Percentiles rank a stretch among this genome's conserved stretches.
Conservation (phyloP, 1,284 basidiomycete species). For the Trichosporon asahii region DNA sequence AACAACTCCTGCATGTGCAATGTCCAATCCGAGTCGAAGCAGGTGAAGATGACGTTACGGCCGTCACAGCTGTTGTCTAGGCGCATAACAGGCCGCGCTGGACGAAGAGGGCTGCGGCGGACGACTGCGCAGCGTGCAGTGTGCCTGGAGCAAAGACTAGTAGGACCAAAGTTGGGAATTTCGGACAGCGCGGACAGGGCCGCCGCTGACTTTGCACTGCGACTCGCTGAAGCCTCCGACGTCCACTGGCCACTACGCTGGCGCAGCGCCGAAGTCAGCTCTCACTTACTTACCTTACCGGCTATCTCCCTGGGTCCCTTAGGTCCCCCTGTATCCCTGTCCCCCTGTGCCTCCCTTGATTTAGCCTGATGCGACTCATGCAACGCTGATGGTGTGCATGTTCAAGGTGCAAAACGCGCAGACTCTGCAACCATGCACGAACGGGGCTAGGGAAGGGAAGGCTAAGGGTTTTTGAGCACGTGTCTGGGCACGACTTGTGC, state of each 20-base stretch:
- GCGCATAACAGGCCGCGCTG: no score
- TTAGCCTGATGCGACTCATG: background rate
- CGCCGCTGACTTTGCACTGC: background rate
- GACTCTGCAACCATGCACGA: no score
- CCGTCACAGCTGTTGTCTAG: no score
- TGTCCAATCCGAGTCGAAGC: background rate
- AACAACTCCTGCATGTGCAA: background rate
- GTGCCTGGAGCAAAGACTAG: background rate
- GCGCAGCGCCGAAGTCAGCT: no score
- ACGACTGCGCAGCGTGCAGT: background rate
- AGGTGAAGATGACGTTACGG: background rate
- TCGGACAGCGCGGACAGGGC: background rate
- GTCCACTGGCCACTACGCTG: background rate
- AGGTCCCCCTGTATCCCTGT: background rate
- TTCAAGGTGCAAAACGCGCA: no score
- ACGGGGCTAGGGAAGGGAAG: no score
- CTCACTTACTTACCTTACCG: background rate
- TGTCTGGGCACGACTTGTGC: background rate
- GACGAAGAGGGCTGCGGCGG: no score
- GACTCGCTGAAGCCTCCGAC: no score
- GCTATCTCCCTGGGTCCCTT: background rate
- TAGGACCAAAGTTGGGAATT: constrained; percentile 5
- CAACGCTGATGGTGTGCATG: no score
- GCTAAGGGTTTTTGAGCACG: background rate
- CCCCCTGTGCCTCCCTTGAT: background rate